Percentiles rank a stretch among this genome's conserved stretches.
Evolutionary conservation across 768 basidiomycete species (phyloP).

Genomic region (Tylopilus sp.): DNA sequence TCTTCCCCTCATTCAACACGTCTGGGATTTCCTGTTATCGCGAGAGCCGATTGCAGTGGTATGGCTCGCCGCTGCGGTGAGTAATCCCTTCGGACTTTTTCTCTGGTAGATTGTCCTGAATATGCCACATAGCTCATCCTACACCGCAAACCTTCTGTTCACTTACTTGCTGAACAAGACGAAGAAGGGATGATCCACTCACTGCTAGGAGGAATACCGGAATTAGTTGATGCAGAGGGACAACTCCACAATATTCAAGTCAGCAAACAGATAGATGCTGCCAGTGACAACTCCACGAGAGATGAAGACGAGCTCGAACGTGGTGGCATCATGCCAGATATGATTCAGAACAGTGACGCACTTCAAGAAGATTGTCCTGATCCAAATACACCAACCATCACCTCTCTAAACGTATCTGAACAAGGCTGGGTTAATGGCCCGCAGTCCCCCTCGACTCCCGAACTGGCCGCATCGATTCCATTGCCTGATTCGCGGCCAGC

Average conservation of each 20-base stretch:
- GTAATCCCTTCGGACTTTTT: slow-evolving; percentile 25
- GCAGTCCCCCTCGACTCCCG: background rate
- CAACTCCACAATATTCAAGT: background rate
- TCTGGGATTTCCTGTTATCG: slow-evolving; percentile 86
- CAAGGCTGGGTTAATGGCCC: background rate
- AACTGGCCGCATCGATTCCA: slow-evolving; percentile 15
- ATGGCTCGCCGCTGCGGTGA: slow-evolving; percentile 80
- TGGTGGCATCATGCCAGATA: background rate
- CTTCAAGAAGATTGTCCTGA: background rate
- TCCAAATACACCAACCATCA: background rate
- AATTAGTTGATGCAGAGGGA: slow-evolving; percentile 32
- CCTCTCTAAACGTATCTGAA: background rate
- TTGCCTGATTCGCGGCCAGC: slow-evolving; percentile 19
- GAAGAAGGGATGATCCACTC: slow-evolving; percentile 85
- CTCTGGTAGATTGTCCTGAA: background rate
- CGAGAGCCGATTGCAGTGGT: slow-evolving; percentile 79
- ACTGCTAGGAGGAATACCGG: slow-evolving; percentile 60
- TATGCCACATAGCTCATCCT: slow-evolving; percentile 57
- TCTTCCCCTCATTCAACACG: slow-evolving; percentile 83
- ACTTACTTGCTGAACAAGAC: slow-evolving; percentile 57
- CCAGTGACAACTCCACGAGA: background rate
- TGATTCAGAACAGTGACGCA: background rate
- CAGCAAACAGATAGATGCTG: background rate
- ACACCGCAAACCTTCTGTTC: slow-evolving; percentile 64
- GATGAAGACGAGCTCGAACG: background rate